Percentiles rank a stretch among this genome's conserved stretches.
Evolutionary conservation across 306 rosid species (phyloP).

Genomic region (Cucurbita moschata): DNA sequence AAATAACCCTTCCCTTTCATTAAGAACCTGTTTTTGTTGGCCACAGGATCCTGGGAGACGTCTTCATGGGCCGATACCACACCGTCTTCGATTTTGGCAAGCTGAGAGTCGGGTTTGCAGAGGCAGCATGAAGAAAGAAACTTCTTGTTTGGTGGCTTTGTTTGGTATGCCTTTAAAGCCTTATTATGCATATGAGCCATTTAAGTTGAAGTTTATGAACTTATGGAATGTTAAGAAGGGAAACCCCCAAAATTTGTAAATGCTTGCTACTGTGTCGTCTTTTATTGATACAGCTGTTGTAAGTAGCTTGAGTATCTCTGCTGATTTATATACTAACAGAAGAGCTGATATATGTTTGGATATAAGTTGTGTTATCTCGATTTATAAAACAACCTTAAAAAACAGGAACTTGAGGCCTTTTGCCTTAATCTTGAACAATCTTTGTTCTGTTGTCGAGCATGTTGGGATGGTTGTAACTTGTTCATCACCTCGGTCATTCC

Average conservation of each 20-base stretch:
- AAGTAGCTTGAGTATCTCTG: not conserved
- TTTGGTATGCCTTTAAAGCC: not conserved
- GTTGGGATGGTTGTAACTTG: constrained; percentile 78
- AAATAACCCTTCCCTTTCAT: too few species aligned
- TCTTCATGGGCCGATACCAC: constrained; percentile 90
- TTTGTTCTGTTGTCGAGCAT: constrained; percentile 57
- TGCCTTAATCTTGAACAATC: constrained; percentile 32
- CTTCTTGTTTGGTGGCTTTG: not conserved
- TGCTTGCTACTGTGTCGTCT: not conserved
- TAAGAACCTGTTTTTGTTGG: constrained; percentile 12
- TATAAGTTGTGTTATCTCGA: not conserved
- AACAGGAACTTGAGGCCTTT: too few species aligned
- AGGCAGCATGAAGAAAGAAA: constrained; percentile 44
- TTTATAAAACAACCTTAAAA: too few species aligned
- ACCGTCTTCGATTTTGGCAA: constrained; percentile 75
- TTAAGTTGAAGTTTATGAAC: not conserved
- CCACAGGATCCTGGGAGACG: constrained; percentile 79
- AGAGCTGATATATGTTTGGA: too few species aligned
- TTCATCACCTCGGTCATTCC: constrained; percentile 44
- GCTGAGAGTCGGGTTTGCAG: constrained; percentile 68
- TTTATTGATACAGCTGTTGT: not conserved
- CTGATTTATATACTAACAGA: not conserved
- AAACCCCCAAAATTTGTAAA: not conserved
- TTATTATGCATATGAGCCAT: not conserved
- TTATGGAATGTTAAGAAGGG: not conserved